A percentile compares a stretch with the other conserved stretches of the same genome.
Evolutionary conservation across 1,284 basidiomycete species (phyloP).

Genomic region (Leccinum colubrinum): DNA sequence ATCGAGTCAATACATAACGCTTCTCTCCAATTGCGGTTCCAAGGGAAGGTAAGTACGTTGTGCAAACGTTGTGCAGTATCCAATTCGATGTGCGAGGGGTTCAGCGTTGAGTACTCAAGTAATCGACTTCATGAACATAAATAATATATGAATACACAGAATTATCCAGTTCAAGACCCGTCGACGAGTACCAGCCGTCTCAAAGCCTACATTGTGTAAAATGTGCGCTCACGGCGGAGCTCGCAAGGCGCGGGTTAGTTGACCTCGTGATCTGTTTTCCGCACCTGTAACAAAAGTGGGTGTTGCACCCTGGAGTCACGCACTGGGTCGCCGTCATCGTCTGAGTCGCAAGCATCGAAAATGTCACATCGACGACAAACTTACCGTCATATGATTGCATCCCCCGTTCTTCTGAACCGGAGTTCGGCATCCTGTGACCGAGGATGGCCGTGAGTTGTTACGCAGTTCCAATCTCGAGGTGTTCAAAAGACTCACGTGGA

Average conservation of each 20-base stretch:
- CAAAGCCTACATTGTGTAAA: constrained; percentile 35
- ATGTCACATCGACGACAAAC: constrained; percentile 17
- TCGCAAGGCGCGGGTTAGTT: constrained; percentile 40
- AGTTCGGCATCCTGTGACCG: constrained; percentile 49
- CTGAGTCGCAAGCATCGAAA: background rate
- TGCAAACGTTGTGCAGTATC: background rate
- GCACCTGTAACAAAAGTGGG: constrained; percentile 62
- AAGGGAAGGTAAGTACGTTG: background rate
- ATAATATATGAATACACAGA: background rate
- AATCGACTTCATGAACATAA: background rate
- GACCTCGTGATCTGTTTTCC: constrained; percentile 51
- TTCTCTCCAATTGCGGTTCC: background rate
- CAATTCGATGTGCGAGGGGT: background rate
- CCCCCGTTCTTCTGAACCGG: constrained; percentile 56
- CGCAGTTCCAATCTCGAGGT: background rate
- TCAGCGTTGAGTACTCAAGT: background rate
- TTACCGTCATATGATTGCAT: constrained; percentile 67
- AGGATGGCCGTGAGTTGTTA: background rate
- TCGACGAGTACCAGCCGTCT: background rate
- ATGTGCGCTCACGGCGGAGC: constrained; percentile 42
- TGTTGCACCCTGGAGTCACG: constrained; percentile 55
- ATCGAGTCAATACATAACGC: background rate
- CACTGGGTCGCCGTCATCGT: constrained; percentile 42
- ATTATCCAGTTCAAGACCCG: background rate
- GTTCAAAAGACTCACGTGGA: constrained; percentile 28